A percentile compares a stretch with the other conserved stretches of the same genome.
Evolutionary conservation across 306 rosid species (phyloP).

Genomic region (Glycine soja): DNA sequence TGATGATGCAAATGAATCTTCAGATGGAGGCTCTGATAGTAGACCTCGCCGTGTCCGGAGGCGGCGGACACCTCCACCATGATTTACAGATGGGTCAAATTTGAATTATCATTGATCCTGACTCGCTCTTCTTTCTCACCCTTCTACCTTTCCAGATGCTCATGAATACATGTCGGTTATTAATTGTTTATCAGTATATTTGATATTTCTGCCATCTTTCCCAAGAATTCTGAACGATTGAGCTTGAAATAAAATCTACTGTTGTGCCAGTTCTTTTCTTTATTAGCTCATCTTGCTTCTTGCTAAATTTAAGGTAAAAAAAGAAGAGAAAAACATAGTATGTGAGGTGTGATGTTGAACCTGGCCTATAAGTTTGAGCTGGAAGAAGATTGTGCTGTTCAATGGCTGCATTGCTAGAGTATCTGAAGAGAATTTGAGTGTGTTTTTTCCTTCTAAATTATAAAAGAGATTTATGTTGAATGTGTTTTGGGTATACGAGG

Average conservation of each 20-base stretch:
- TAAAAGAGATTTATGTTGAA: not conserved
- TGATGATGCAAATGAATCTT: conserved; percentile 79
- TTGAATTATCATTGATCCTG: conserved; percentile 49
- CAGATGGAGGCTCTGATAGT: conserved; percentile 77
- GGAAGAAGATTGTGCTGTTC: not conserved
- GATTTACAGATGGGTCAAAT: conserved; percentile 46
- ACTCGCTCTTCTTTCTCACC: conserved; percentile 49
- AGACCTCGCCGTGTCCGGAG: conserved; percentile 69
- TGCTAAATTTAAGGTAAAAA: not conserved
- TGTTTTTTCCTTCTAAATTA: not conserved
- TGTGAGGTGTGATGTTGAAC: not conserved
- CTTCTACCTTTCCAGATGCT: conserved; percentile 17
- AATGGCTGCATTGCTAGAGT: not conserved
- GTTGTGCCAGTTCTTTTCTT: conserved; percentile 20
- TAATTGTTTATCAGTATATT: conserved; percentile 45
- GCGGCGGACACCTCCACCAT: conserved; percentile 73
- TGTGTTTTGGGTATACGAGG: not conserved
- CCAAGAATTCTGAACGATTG: conserved; percentile 51
- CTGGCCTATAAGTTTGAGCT: not conserved
- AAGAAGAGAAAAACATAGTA: not conserved
- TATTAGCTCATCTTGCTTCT: conserved; percentile 11
- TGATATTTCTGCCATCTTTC: conserved; percentile 45
- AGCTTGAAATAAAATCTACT: conserved; percentile 51
- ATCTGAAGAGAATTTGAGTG: not conserved
- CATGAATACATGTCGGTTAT: conserved; percentile 33